These are phyloP conservation scores for Hymenoscyphus salicellus DNA, from an alignment of 2,329 filamentous ascomycete species.

Conservation along the genomic window DNA sequence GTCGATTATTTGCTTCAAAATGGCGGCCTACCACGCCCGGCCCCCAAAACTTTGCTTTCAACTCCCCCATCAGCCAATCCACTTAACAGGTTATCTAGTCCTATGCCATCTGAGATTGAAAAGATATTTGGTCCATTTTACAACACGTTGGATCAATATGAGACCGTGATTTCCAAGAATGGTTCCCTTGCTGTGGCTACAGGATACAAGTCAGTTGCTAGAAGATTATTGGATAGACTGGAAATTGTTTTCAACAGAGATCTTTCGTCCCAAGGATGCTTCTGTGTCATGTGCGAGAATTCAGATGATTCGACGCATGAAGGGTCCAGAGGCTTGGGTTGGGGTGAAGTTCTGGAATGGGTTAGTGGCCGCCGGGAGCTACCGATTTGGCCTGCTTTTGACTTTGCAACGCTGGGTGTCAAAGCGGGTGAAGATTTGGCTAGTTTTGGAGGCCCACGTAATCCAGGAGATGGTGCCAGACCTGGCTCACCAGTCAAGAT, in stretches of 20 bases:
- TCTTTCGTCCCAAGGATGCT: conserved; percentile 80
- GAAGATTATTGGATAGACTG: conserved; percentile 81
- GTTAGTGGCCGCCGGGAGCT: conserved; percentile 85
- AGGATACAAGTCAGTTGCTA: conserved; percentile 90
- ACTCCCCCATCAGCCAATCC: conserved; percentile 50
- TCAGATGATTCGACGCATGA: conserved; percentile 45
- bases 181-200: conserved; percentile 94
- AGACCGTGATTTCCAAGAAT: conserved; percentile 73
- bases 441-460: conserved; percentile 48
- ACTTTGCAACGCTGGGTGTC: conserved; percentile 60
- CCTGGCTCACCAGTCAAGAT: conserved; percentile 67
- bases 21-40: conserved; percentile 70
- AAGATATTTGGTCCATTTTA: conserved; percentile 80
- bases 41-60: conserved; percentile 71
- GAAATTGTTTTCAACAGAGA: conserved; percentile 94
- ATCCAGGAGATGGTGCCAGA: conserved; percentile 59
- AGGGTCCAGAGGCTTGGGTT: conserved; percentile 71
- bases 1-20: conserved; percentile 92
- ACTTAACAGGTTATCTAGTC: conserved; percentile 42
- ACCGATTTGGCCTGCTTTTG: conserved; percentile 85
- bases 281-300: conserved; percentile 74
- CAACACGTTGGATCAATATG: conserved; percentile 80
- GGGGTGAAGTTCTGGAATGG: conserved; percentile 92
- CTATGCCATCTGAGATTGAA: conserved; percentile 55
- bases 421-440: conserved; percentile 58